Percentiles rank a stretch among this genome's conserved stretches.
Evolutionary conservation across 768 basidiomycete species (phyloP).

Genomic region (Agaricus bisporus): DNA sequence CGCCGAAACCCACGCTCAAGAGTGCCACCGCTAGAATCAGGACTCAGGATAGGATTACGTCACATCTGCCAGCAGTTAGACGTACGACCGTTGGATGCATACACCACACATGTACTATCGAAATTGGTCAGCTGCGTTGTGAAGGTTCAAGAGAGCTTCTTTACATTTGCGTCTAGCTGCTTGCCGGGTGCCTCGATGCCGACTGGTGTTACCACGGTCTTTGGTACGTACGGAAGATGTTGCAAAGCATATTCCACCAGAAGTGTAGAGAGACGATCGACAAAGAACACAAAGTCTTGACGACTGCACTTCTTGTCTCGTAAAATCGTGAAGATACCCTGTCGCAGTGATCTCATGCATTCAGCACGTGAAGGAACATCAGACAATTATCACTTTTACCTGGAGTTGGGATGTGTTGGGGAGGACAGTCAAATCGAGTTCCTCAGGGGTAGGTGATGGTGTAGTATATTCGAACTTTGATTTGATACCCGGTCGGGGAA

Average conservation of each 20-base stretch:
- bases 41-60: too few species aligned
- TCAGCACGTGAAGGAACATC: neutral
- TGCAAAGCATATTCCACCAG: constrained; percentile 83
- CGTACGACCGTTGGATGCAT: constrained; percentile 82
- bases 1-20: constrained; percentile 88
- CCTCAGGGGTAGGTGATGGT: constrained; percentile 33
- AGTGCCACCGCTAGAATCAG: constrained; percentile 64
- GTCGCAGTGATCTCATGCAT: neutral
- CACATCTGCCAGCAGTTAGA: constrained; percentile 11
- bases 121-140: neutral
- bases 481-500: constrained; percentile 34
- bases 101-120: constrained; percentile 77
- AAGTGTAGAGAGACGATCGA: constrained; percentile 78
- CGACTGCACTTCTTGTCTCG: constrained; percentile 63
- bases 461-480: constrained; percentile 29
- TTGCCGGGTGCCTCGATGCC: constrained; percentile 53
- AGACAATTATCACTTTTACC: constrained; percentile 30
- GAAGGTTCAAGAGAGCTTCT: neutral
- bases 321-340: constrained; percentile 90
- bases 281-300: constrained; percentile 92
- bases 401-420: constrained; percentile 76
- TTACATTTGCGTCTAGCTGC: constrained; percentile 54
- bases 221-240: constrained; percentile 64
- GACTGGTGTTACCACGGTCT: constrained; percentile 63
- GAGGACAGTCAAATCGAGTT: constrained; percentile 56